Evolutionary conservation across 192 early-diverging fungal species (phyloP), one percentile per base, ranked within the genome.

Genomic region (Backusella circina): DNA sequence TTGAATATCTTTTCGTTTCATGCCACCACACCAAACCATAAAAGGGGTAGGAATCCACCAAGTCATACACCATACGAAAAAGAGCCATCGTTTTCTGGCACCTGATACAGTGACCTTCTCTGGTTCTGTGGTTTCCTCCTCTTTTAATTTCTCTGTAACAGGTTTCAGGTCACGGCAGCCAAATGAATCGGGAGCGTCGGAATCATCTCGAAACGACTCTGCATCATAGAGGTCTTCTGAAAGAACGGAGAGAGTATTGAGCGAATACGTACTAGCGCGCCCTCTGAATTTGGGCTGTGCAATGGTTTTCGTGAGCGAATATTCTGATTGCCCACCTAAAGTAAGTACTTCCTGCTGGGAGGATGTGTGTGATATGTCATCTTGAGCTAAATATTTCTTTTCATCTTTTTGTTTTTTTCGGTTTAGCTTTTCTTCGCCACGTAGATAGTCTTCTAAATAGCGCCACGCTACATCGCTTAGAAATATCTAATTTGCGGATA

Each of bases 381-480:
- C 44, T 1, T 71, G 75, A 21, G 38, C 26, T 33, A 78, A 68
- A 79, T 72, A 73, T 50, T 32, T 76, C 84, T 41, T 69, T 65
- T 76, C 75, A 12, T 76, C 75, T 37, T 76, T 76, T 50, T 54
- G 75, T 7, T 50, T 38, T 32, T 50, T 31, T 80, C 88, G 84
- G 47, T 90, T 86, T 33, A 86, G 85, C 28, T 86, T 87, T 74
- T 96, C 93, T 32, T 84, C 75, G 51, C 84, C 88, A 33, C 91
- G 87, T 57, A 98, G 90, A 28, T 84, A 84, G 71, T 92, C 90
- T 80, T 98, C 97, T 23, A 98, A 87, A 64, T 88, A 85, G 64
- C 93, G 89, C 97, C 95, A 98, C 21, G 87, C 88, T 6, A 35
- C 75, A 72, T 95, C 95, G 73, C 87, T 88, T 31, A 98, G 74